These are phyloP conservation scores for Aspergillus indologenus DNA, from an alignment of 495 filamentous ascomycete species.

Conservation along the genomic window DNA sequence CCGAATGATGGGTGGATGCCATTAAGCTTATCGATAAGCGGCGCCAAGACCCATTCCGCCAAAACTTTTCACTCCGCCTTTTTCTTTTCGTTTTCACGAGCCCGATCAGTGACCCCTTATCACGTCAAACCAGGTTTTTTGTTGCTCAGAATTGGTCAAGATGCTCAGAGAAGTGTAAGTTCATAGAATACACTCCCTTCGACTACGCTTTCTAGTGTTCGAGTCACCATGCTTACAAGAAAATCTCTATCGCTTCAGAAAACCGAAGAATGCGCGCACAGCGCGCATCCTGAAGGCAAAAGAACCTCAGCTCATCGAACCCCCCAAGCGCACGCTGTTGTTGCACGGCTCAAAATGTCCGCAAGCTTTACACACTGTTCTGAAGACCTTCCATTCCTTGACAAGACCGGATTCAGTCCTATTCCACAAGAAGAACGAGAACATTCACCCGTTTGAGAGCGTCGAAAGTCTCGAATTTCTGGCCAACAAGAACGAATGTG, in stretches of 20 bases:
- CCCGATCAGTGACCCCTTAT: slow-evolving; percentile 4
- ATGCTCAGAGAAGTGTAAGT: slow-evolving; percentile 41
- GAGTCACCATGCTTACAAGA: not conserved
- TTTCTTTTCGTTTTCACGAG: slow-evolving; percentile 7
- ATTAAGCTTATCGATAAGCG: slow-evolving; percentile 30
- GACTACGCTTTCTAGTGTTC: not conserved
- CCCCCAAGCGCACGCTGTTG: slow-evolving; percentile 81
- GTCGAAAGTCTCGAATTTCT: slow-evolving; percentile 84
- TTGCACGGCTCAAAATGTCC: slow-evolving; percentile 80
- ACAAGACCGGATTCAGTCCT: slow-evolving; percentile 75
- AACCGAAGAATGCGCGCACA: slow-evolving; percentile 90
- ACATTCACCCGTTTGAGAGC: slow-evolving; percentile 90
- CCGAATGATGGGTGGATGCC: not conserved
- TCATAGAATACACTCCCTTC: not conserved
- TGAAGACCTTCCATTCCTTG: slow-evolving; percentile 78
- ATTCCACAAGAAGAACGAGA: slow-evolving; percentile 90
- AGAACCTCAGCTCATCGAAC: slow-evolving; percentile 83
- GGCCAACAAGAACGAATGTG: slow-evolving; percentile 90
- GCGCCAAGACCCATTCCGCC: slow-evolving; percentile 27
- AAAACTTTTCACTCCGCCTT: slow-evolving; percentile 23
- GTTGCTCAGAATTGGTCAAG: slow-evolving; percentile 10
- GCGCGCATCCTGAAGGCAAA: slow-evolving; percentile 89
- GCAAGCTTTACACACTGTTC: slow-evolving; percentile 69
- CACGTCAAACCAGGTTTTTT: slow-evolving; percentile 1
- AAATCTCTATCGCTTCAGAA: slow-evolving; percentile 48